phyloP scores from a whole-genome alignment of 2,329 filamentous ascomycete genomes.

The Trichoderma aggressivum region DNA sequence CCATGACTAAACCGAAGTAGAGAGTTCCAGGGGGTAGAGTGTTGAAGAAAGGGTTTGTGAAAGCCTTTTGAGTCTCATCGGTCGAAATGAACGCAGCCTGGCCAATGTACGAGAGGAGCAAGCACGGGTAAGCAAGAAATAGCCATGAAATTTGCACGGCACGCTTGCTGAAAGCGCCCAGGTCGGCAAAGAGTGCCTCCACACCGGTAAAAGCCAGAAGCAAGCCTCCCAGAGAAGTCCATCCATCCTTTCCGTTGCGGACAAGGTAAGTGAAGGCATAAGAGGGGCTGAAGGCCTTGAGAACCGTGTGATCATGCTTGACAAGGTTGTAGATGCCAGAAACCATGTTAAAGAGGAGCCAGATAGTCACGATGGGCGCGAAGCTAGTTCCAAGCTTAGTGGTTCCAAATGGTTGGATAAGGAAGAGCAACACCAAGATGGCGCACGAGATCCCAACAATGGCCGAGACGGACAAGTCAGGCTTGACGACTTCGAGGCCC shows the following conservation, averaged over 20 bases:
- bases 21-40: slow-evolving; percentile 64
- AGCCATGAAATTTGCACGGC: slow-evolving; percentile 75
- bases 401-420: slow-evolving; percentile 63
- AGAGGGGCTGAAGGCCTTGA: slow-evolving; percentile 56
- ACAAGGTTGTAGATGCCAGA: slow-evolving; percentile 63
- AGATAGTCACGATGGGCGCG: slow-evolving; percentile 64
- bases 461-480: slow-evolving; percentile 51
- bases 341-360: slow-evolving; percentile 60
- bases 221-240: slow-evolving; percentile 66
- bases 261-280: slow-evolving; percentile 60
- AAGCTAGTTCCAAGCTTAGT: slow-evolving; percentile 58
- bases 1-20: slow-evolving; percentile 65
- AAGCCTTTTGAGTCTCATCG: slow-evolving; percentile 44
- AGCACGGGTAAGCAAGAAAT: slow-evolving; percentile 63
- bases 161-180: slow-evolving; percentile 68
- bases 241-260: slow-evolving; percentile 57
- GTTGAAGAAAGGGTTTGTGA: slow-evolving; percentile 70
- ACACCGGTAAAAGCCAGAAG: slow-evolving; percentile 73
- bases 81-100: slow-evolving; percentile 69
- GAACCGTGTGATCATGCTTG: slow-evolving; percentile 49
- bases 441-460: slow-evolving; percentile 63
- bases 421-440: slow-evolving; percentile 61
- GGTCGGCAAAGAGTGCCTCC: slow-evolving; percentile 75
- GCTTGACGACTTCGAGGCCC: slow-evolving; percentile 56
- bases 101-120: slow-evolving; percentile 63